Percentiles rank a stretch among this genome's conserved stretches.
phyloP scores from a whole-genome alignment of 306 rosid genomes.

The Inga leiocalycina region DNA sequence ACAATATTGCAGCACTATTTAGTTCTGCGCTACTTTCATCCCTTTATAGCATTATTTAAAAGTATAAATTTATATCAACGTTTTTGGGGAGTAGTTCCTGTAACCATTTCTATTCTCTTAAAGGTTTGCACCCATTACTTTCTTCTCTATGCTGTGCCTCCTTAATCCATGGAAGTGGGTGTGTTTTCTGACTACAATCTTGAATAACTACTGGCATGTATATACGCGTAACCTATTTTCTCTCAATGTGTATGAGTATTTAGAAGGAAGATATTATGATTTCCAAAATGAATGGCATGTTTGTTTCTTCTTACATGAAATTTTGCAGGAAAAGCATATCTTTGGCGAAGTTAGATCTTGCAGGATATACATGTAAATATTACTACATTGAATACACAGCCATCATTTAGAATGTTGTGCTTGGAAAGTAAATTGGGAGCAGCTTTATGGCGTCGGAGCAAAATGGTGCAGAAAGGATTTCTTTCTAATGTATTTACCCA shows the following conservation, averaged over 20 bases:
- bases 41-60: neutral
- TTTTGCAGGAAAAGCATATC: constrained; percentile 70
- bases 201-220: neutral
- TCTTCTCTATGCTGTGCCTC: too few relatives aligned
- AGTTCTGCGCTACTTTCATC: neutral
- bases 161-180: neutral
- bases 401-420: constrained; percentile 58
- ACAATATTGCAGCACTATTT: neutral
- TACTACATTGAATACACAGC: constrained; percentile 39
- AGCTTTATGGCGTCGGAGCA: constrained; percentile 64
- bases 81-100: neutral
- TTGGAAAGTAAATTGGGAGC: constrained; percentile 68
- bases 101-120: neutral
- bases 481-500: constrained; percentile 63
- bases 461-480: constrained; percentile 56
- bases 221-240: neutral
- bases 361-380: constrained; percentile 44
- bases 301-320: constrained; percentile 29
- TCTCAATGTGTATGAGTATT: neutral
- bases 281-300: constrained; percentile 22
- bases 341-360: constrained; percentile 48
- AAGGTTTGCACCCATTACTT: too few relatives aligned
- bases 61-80: neutral
- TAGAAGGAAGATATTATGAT: constrained; percentile 16
- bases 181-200: neutral